Percentiles rank a stretch among this genome's conserved stretches.
These are phyloP conservation scores for Ceratopteris richardii DNA, from an alignment of 75 land plant genomes.

Conservation along the genomic window DNA sequence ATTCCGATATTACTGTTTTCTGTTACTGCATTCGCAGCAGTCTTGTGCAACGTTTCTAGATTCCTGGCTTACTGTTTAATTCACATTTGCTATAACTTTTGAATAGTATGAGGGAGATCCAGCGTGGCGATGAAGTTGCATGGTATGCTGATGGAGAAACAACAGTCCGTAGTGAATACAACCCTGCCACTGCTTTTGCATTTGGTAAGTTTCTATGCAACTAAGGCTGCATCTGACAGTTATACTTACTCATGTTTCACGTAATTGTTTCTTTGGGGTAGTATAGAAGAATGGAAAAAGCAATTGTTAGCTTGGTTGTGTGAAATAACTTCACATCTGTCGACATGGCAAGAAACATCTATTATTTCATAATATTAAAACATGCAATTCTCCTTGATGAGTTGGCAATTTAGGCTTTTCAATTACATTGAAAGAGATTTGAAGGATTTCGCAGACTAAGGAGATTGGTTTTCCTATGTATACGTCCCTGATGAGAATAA, in stretches of 20 bases:
- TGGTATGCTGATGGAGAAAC: constrained; percentile 98
- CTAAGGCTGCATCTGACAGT: no score
- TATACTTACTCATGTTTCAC: neutral
- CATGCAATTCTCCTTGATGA: neutral
- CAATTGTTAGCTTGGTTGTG: neutral
- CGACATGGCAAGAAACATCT: neutral
- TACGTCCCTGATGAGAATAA: no score
- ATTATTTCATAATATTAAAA: neutral
- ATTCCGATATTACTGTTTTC: no score
- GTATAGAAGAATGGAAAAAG: neutral
- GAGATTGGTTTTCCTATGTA: no score
- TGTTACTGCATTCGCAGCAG: no score
- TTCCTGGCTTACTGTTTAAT: no score
- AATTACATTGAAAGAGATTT: no score
- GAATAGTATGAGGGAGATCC: constrained; percentile 71
- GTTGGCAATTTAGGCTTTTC: no score
- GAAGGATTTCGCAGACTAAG: no score
- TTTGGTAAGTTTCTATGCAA: constrained; percentile 56
- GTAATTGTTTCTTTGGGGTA: neutral
- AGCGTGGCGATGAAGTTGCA: constrained; percentile 84
- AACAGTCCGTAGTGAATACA: constrained; percentile 79
- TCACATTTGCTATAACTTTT: no score
- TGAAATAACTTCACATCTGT: neutral
- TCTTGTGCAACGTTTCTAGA: no score
- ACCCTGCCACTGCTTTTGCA: constrained; percentile 82